These are phyloP conservation scores for Pneumocystis carinii DNA, from an alignment of 1,139 yeast species.

Conservation along the genomic window DNA sequence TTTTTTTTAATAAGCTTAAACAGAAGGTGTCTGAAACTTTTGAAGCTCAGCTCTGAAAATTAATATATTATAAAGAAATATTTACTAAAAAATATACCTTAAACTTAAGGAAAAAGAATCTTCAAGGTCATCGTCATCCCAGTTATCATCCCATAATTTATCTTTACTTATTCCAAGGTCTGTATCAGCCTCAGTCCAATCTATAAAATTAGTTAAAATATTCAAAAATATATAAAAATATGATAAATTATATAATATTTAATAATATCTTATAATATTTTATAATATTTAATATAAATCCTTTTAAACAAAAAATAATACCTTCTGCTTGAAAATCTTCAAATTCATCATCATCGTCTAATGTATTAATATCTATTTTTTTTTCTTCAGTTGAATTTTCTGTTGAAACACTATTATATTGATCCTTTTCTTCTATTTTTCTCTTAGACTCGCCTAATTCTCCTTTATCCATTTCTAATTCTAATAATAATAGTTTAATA, in stretches of 20 bases:
- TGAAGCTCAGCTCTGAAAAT: background rate
- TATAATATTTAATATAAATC: background rate
- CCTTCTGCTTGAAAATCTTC: slow-evolving; percentile 88
- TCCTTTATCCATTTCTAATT: background rate
- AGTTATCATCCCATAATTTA: slow-evolving; percentile 80
- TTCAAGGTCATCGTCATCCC: slow-evolving; percentile 78
- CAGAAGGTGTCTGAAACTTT: background rate
- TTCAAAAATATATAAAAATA: background rate
- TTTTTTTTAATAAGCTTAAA: background rate
- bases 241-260: background rate
- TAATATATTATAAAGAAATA: background rate
- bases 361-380: background rate
- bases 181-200: slow-evolving; percentile 39
- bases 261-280: too few relatives aligned
- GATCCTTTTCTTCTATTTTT: background rate
- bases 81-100: slow-evolving; percentile 28
- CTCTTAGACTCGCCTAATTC: background rate
- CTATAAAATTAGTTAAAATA: slow-evolving; percentile 17
- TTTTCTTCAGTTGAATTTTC: background rate
- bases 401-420: background rate
- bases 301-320: slow-evolving; percentile 16
- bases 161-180: slow-evolving; percentile 26
- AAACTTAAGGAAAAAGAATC: slow-evolving; percentile 66
- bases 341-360: slow-evolving; percentile 57
- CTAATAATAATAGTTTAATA: background rate